Base-by-base conservation (phyloP, 139 green algal species). In the Tetraselmis striata region DNA sequence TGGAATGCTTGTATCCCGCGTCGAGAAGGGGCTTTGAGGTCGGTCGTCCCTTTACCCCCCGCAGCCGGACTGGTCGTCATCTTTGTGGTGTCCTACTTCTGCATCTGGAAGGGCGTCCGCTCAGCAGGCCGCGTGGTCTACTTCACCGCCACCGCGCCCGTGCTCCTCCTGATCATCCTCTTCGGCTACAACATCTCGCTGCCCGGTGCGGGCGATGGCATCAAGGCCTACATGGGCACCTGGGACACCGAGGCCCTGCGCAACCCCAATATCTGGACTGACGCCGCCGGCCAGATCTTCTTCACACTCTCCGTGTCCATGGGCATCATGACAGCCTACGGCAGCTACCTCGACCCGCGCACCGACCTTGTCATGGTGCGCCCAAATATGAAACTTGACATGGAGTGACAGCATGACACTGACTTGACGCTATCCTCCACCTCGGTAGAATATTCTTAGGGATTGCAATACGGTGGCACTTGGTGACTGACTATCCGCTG, bases 251-350 rank as follows among this genome's bases (percentile, higher is more conserved):
- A 25, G 22, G 75, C 31, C 25, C 76, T 85, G 18, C 24, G 31
- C 28, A 58, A 81, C 23, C 27, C 27, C 0, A 5, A 45, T n/a
- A 25, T 59, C 1, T 85, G 81, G 81, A 74, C 81, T 11, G 58
- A 80, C 26, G 81, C 81, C 23, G 81, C 76, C 75, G 59, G 81
- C 75, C 81, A 85, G 32, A 81, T 85, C 30, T 81, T 85, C 75
- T 85, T 85, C 75, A 81, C 75, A 24, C 31, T 81, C 25, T 29
- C 31, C 24, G 76, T 80, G 22, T 74, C 58, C 30, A 30, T 82
- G 28, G 81, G 81, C 59, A 59, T 84, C 59, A 75, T 84, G 80
- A 79, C 80, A 11, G 80, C 80, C 23, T 84, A 84, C 76, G 80
- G 59, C 25, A 79, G 45, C 22, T 84, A 75, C 1, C n/a, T n/a